These are phyloP conservation scores for Pyrus bretschneideri DNA, from an alignment of 306 rosid genomes.

Conservation along the genomic window DNA sequence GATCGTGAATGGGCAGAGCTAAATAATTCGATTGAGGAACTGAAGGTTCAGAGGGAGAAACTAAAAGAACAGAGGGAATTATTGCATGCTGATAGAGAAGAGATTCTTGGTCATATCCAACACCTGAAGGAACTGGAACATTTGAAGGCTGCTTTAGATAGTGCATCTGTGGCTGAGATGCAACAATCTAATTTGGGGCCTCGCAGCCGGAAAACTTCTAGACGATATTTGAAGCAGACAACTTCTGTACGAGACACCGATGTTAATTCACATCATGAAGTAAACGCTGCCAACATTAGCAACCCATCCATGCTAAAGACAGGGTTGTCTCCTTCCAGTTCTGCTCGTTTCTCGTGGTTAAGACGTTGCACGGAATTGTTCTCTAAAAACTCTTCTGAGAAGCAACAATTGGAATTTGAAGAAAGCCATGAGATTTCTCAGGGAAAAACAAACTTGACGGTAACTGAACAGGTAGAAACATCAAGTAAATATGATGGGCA, in stretches of 20 bases:
- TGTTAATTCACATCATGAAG: constrained; percentile 25
- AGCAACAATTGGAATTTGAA: constrained; percentile 16
- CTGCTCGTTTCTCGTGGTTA: constrained; percentile 66
- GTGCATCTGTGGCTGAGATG: constrained; percentile 38
- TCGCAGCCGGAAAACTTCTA: constrained; percentile 37
- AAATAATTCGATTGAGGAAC: constrained; percentile 74
- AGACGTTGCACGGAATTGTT: constrained; percentile 63
- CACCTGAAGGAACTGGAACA: constrained; percentile 61
- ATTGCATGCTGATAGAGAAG: constrained; percentile 75
- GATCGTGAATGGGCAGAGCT: constrained; percentile 90
- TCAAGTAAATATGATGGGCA: constrained; percentile 19
- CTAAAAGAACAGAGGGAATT: constrained; percentile 77
- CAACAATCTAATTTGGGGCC: constrained; percentile 48
- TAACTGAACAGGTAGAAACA: constrained; percentile 3
- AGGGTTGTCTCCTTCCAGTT: constrained; percentile 38
- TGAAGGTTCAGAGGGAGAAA: constrained; percentile 80
- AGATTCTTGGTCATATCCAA: constrained; percentile 65
- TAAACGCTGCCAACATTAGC: constrained; percentile 18
- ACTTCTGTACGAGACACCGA: constrained; percentile 16
- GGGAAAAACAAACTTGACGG: constrained; percentile 21
- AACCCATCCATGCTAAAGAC: constrained; percentile 36
- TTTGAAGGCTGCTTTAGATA: constrained; percentile 60
- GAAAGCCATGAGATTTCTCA: constrained; percentile 25
- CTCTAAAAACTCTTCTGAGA: constrained; percentile 60
- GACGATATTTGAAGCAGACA: constrained; percentile 35